These are phyloP conservation scores for Lepraria neglecta DNA, from an alignment of 495 filamentous ascomycete species.

Conservation along the genomic window DNA sequence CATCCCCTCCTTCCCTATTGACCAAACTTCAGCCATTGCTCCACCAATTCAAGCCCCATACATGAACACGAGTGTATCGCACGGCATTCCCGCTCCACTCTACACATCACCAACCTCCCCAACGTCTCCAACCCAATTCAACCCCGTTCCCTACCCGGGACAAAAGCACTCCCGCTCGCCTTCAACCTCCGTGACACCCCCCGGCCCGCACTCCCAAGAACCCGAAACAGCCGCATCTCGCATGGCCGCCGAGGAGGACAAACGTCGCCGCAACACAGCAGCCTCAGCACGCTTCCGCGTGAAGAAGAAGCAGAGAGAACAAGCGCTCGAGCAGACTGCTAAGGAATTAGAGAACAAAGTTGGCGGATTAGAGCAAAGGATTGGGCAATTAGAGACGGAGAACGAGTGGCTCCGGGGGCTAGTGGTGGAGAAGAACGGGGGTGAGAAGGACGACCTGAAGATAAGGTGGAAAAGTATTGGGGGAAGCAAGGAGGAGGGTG, in stretches of 20 bases:
- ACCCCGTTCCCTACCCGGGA: conserved; percentile 10
- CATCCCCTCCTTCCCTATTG: conserved; percentile 20
- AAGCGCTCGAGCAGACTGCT: conserved; percentile 80
- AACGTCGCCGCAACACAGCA: conserved; percentile 91
- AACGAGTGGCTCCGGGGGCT: conserved; percentile 96
- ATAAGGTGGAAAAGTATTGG: conserved; percentile 24
- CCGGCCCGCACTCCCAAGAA: conserved; percentile 28
- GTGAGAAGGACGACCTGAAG: conserved; percentile 38
- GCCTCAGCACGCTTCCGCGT: conserved; percentile 91
- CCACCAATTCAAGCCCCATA: conserved; percentile 15
- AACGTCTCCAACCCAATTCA: conserved; percentile 10
- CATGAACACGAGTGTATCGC: conserved; percentile 3
- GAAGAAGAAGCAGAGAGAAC: conserved; percentile 99
- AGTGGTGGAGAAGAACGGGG: conserved; percentile 80
- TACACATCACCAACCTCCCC: conserved; percentile 10
- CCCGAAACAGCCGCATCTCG: conserved; percentile 52
- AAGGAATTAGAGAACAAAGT: conserved; percentile 90
- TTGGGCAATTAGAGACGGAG: conserved; percentile 85
- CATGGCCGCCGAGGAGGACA: conserved; percentile 89
- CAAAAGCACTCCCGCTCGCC: conserved; percentile 14
- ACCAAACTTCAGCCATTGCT: conserved; percentile 8
- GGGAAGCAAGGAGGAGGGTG: conserved; percentile 3
- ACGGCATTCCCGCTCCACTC: neutral
- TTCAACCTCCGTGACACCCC: neutral
- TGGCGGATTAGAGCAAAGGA: conserved; percentile 65